Percentiles rank a stretch among this genome's conserved stretches.
These are phyloP conservation scores for Thelonectria olida DNA, from an alignment of 2,329 filamentous ascomycete species.

Conservation along the genomic window DNA sequence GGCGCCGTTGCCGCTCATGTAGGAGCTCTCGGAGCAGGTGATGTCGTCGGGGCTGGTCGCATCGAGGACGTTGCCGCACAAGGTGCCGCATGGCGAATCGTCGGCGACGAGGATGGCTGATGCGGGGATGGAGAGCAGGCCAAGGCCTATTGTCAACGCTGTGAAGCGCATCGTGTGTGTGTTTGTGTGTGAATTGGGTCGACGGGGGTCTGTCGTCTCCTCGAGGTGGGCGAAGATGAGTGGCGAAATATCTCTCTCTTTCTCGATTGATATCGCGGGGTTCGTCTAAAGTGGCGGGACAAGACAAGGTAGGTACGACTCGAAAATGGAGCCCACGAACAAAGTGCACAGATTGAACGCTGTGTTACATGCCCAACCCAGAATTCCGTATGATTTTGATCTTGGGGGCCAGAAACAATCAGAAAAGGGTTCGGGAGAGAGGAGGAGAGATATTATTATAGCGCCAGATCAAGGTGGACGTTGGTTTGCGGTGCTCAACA, in stretches of 20 bases:
- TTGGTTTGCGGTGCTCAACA: neutral
- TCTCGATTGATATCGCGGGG: neutral
- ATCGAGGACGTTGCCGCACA: slow-evolving; percentile 64
- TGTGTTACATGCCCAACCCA: slow-evolving; percentile 30
- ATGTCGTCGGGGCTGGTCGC: slow-evolving; percentile 57
- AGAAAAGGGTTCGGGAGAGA: slow-evolving; percentile 11
- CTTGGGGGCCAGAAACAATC: slow-evolving; percentile 28
- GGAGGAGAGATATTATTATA: neutral
- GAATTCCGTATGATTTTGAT: neutral
- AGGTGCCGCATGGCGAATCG: slow-evolving; percentile 58
- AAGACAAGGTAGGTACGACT: too few relatives aligned
- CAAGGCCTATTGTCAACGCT: slow-evolving; percentile 27
- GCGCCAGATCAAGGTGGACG: neutral
- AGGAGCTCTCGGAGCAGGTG: slow-evolving; percentile 55
- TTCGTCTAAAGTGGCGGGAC: neutral
- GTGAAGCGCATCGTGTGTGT: slow-evolving; percentile 14
- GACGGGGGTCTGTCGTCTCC: too few relatives aligned
- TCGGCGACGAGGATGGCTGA: slow-evolving; percentile 53
- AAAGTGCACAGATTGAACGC: too few relatives aligned
- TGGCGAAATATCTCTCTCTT: too few relatives aligned
- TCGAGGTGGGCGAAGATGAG: too few relatives aligned
- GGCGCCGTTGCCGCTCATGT: slow-evolving; percentile 52
- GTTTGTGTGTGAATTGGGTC: neutral
- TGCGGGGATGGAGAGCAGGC: slow-evolving; percentile 24
- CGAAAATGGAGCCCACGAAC: slow-evolving; percentile 6